Evolutionary conservation across 257 asterid species (phyloP).

Genomic region (Cruciata laevipes): DNA sequence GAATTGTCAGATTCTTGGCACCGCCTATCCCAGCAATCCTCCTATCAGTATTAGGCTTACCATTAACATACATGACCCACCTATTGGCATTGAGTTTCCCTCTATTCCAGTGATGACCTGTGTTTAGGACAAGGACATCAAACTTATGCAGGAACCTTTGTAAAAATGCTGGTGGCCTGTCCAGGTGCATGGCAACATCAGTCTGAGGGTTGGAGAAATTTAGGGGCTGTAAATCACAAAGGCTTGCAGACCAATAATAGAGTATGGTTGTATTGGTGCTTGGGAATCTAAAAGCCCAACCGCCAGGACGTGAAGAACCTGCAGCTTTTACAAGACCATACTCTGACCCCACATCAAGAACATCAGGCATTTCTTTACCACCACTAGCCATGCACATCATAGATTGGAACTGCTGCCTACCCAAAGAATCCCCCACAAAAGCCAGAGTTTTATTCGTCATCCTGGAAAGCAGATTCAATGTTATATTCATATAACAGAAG

Average conservation of each 20-base stretch:
- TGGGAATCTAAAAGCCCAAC: slow-evolving; percentile 92
- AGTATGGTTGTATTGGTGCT: slow-evolving; percentile 75
- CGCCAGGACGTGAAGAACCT: slow-evolving; percentile 77
- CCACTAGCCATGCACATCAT: slow-evolving; percentile 91
- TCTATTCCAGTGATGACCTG: slow-evolving; percentile 97
- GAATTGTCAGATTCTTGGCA: slow-evolving; percentile 61
- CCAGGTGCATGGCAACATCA: slow-evolving; percentile 83
- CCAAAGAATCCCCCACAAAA: slow-evolving; percentile 85
- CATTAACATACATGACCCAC: slow-evolving; percentile 84
- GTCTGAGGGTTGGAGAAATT: slow-evolving; percentile 33
- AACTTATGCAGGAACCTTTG: slow-evolving; percentile 49
- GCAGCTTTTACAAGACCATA: slow-evolving; percentile 83
- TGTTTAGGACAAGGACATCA: slow-evolving; percentile 69
- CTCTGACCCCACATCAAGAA: slow-evolving; percentile 63
- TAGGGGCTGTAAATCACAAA: slow-evolving; percentile 69
- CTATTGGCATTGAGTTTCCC: slow-evolving; percentile 75
- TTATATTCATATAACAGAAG: not conserved
- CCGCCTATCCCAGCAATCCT: slow-evolving; percentile 51
- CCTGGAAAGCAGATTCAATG: slow-evolving; percentile 36
- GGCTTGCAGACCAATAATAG: slow-evolving; percentile 97
- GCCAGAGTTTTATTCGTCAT: slow-evolving; percentile 82
- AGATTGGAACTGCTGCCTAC: slow-evolving; percentile 94
- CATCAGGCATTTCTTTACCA: slow-evolving; percentile 72
- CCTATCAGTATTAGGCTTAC: slow-evolving; percentile 56
- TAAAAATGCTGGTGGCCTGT: slow-evolving; percentile 76